Evolutionary conservation across 108 stramenopile genomes (phyloP), one percentile per base, ranked within the genome.

Genomic region (Nitzschia palea): DNA sequence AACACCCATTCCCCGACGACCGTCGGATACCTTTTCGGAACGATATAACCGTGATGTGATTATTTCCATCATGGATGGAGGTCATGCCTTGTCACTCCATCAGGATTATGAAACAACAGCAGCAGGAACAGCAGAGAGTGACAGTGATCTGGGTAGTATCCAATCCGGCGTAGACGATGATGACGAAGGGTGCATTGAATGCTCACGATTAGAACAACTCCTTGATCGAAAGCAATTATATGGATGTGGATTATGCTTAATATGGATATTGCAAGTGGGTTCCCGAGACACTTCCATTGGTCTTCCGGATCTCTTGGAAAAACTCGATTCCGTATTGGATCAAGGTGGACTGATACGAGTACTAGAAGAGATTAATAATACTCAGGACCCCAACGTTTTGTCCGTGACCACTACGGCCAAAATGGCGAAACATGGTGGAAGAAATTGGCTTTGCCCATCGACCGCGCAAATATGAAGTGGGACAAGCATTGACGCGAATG

Each of bases 191-290:
- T 78, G 76, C 53, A 83, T 87, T 37, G 93, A 94, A 73, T 81
- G 89, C 81, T 88, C 90, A 28, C 68, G 86, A 64, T 85, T 86
- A 23, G 86, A 88, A 42, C 93, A 94, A 76, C 71, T 94, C 28
- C 25, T 91, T 26, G 90, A 86, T 1, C 76, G 73, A 67, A 86
- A 82, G 22, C 93, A 94, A 55, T 63, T 94, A 4, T 94, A 81
- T 68, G 88, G 85, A 27, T 84, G 84, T 57, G 93, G 90, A 14
- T 60, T 91, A n/a, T 89, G 88, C 61, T 72, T 82, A 1, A 36
- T 82, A 3, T 90, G 87, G 90, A 71, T 94, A 18, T 42, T 94
- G 6, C 73, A 76, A 57, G 55, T 71, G 36, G 73, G 86, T 37
- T 62, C 57, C 14, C 58, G 59, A 44, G 31, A 86, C 15, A 80